phyloP scores from a whole-genome alignment of 2,329 filamentous ascomycete genomes.

The Clarireedia paspali region DNA sequence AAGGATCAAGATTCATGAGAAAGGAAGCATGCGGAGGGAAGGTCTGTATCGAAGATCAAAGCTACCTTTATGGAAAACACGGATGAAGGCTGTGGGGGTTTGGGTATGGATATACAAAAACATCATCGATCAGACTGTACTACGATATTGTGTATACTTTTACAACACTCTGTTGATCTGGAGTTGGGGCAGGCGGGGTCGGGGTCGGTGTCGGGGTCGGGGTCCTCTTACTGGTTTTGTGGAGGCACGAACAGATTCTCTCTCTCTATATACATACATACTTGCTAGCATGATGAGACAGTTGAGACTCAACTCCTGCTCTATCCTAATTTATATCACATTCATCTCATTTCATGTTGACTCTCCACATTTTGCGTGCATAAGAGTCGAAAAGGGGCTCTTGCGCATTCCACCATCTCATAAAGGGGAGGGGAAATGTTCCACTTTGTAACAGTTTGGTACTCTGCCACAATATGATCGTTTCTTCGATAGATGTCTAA shows the following conservation, averaged over 20 bases:
- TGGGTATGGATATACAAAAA: slow-evolving; percentile 9
- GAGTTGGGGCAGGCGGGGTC: not conserved
- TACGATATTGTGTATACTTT: slow-evolving; percentile 10
- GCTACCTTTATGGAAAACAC: not conserved
- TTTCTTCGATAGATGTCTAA: too few species aligned
- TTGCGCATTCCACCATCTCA: not conserved
- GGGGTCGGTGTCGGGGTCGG: not conserved
- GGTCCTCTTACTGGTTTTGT: not conserved
- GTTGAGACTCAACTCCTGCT: not conserved
- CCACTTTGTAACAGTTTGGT: not conserved
- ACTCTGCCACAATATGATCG: too few species aligned
- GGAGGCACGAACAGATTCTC: not conserved
- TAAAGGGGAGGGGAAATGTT: not conserved
- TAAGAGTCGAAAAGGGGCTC: not conserved
- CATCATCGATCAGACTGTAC: slow-evolving; percentile 10
- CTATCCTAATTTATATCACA: slow-evolving; percentile 1
- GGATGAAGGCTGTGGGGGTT: not conserved
- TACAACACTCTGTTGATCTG: not conserved
- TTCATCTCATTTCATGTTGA: not conserved
- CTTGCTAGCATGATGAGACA: not conserved
- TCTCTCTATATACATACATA: not conserved
- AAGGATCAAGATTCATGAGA: not conserved
- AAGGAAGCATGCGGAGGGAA: not conserved
- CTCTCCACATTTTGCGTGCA: not conserved
- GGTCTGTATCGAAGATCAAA: not conserved